These are phyloP conservation scores for Quercus parvula DNA, from an alignment of 306 rosid genomes.

Conservation along the genomic window DNA sequence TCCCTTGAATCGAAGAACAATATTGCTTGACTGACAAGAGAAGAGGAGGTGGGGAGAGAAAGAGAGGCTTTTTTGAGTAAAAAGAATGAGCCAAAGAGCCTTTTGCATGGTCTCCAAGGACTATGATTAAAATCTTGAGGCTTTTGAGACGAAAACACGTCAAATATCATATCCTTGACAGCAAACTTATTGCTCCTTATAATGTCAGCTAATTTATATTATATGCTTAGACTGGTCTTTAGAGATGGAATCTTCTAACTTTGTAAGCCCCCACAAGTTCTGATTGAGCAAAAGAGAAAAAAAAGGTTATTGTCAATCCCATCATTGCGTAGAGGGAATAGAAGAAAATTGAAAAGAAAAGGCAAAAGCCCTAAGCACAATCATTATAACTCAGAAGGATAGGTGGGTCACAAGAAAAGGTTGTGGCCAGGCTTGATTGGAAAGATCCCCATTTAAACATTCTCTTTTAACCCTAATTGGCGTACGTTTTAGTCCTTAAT, in stretches of 20 bases:
- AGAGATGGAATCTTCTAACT: conserved; percentile 68
- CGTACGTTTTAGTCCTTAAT: conserved; percentile 30
- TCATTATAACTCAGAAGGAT: conserved; percentile 50
- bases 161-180: conserved; percentile 45
- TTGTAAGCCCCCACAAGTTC: conserved; percentile 32
- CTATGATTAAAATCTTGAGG: conserved; percentile 65
- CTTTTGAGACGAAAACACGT: conserved; percentile 60
- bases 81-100: conserved; percentile 56
- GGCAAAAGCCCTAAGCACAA: conserved; percentile 13
- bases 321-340: conserved; percentile 43
- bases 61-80: conserved; percentile 50
- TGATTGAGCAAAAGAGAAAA: conserved; percentile 27
- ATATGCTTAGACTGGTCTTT: conserved; percentile 62
- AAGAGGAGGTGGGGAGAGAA: not conserved
- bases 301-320: conserved; percentile 32
- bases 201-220: conserved; percentile 60
- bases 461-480: conserved; percentile 28
- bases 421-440: conserved; percentile 39
- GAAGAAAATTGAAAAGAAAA: not conserved
- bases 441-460: conserved; percentile 32
- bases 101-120: conserved; percentile 99
- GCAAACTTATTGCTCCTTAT: conserved; percentile 56
- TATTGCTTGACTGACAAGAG: conserved; percentile 20
- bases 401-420: conserved; percentile 38
- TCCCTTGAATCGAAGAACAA: conserved; percentile 20